Conservation (phyloP, 352 stramenopile species). For the Pythium pyrilobum region DNA sequence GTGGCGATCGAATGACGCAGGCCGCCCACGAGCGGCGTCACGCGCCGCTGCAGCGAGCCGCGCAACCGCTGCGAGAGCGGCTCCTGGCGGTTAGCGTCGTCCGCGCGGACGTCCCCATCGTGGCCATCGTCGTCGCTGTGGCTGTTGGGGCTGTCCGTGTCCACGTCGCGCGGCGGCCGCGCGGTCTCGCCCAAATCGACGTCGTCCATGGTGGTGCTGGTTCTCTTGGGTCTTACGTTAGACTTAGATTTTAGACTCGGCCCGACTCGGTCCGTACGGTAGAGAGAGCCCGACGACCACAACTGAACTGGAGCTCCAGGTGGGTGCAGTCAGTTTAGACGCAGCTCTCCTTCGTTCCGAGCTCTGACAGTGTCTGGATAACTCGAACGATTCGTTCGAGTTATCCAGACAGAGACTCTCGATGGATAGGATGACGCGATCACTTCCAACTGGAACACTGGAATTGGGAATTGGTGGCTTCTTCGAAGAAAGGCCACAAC, state of each 20-base stretch:
- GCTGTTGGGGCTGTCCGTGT: slow-evolving; percentile 8
- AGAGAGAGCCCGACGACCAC: too few relatives aligned
- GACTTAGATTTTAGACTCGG: too few relatives aligned
- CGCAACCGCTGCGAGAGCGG: slow-evolving; percentile 16
- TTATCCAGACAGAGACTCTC: background rate
- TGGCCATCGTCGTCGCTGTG: slow-evolving; percentile 8
- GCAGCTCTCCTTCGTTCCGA: background rate
- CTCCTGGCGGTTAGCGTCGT: background rate
- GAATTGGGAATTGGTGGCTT: too few relatives aligned
- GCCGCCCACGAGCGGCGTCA: slow-evolving; percentile 8
- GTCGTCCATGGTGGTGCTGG: slow-evolving; percentile 12
- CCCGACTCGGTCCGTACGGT: too few relatives aligned
- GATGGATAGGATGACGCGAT: too few relatives aligned
- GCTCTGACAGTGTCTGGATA: background rate
- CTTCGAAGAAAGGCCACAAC: background rate
- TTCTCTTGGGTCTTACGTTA: too few relatives aligned
- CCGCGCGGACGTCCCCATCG: background rate
- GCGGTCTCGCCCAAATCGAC: slow-evolving; percentile 15
- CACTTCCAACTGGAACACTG: too few relatives aligned
- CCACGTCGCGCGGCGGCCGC: background rate
- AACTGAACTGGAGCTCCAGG: too few relatives aligned
- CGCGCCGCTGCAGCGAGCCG: slow-evolving; percentile 14
- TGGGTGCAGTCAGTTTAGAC: background rate
- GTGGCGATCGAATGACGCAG: slow-evolving; percentile 19
- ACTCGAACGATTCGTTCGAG: background rate